Evolutionary conservation across 352 stramenopile species (phyloP), one percentile per base, ranked within the genome.

Genomic region (Phytopythium helicoides): DNA sequence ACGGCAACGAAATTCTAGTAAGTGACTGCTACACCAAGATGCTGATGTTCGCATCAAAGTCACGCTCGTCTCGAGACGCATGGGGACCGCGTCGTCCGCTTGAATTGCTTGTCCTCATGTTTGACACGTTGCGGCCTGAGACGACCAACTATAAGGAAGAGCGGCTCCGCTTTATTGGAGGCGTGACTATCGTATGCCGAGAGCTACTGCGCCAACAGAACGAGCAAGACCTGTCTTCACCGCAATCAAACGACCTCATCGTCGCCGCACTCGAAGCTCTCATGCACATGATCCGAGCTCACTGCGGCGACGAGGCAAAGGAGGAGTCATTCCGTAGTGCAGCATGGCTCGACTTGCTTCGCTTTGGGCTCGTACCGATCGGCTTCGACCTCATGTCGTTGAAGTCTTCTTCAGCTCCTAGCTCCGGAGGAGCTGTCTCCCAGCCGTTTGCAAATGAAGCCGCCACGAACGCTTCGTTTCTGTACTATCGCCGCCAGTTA

Each of bases 1-100:
- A 74, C 3, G 76, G 68, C 2, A 76, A 80, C 31, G 69, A 73
- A 16, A 74, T 85, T 37, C 68, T 82, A 5, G 55, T 87, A 19
- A 83, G 68, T 52, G 75, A 86, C 47, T 76, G 71, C 41, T 90
- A 82, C 49, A 83, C 73, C 19, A 82, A 80, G 56, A 73, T 73
- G 54, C 66, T 87, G 16, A 64, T 86, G 59, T 87, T 88, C 19
- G 77, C 77, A 0, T 70, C 87, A 35, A 68, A 77, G 36, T 46
- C 58, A 7, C 50, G 60, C 33, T 52, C 60, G 22, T 37, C 47
- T 12, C 52, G 66, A 21, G 57, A 72, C 37, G 62, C 52, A 5
- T 86, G 74, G 73, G 35, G 58, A 8, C 38, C 49, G 0, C 68
- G 64, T 3, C 63, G 73, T 0, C 66, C 77, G 0, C 55, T 85